Evolutionary conservation across 2,329 filamentous ascomycete genomes (phyloP).

Genomic region (Penicillium sp.): DNA sequence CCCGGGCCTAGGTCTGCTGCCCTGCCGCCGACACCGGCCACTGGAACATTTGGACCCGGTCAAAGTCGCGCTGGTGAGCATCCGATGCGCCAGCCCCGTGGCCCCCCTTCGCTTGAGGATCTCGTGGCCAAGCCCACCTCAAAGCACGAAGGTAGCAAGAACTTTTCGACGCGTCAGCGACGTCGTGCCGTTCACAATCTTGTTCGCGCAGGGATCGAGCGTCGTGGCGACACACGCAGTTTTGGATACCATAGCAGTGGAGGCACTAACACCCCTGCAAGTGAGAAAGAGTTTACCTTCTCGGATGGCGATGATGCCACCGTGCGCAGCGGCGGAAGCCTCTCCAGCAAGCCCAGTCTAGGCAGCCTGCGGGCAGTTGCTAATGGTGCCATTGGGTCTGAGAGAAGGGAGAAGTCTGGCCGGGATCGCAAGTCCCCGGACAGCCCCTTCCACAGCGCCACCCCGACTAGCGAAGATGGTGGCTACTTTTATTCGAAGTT

Average conservation of each 20-base stretch:
- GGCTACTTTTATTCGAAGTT: slow-evolving; percentile 56
- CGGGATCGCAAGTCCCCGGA: slow-evolving; percentile 55
- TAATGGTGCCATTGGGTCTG: slow-evolving; percentile 82
- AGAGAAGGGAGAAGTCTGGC: slow-evolving; percentile 69
- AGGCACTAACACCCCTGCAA: slow-evolving; percentile 84
- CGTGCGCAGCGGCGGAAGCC: slow-evolving; percentile 73
- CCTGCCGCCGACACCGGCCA: slow-evolving; percentile 76
- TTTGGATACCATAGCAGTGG: slow-evolving; percentile 60
- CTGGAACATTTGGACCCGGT: slow-evolving; percentile 85
- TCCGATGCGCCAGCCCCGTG: slow-evolving; percentile 86
- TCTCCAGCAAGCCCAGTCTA: slow-evolving; percentile 71
- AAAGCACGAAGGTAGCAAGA: slow-evolving; percentile 93
- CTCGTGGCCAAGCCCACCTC: slow-evolving; percentile 84
- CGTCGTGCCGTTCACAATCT: slow-evolving; percentile 89
- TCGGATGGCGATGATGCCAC: slow-evolving; percentile 73
- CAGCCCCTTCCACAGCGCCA: slow-evolving; percentile 59
- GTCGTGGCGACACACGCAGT: slow-evolving; percentile 69
- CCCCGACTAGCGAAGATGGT: slow-evolving; percentile 62
- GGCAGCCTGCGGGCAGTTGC: slow-evolving; percentile 73
- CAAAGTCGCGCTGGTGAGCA: slow-evolving; percentile 93
- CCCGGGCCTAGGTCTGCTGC: slow-evolving; percentile 73
- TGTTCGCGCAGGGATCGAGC: slow-evolving; percentile 82
- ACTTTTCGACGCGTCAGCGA: slow-evolving; percentile 89
- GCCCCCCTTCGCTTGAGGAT: slow-evolving; percentile 88
- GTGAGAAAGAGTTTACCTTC: slow-evolving; percentile 70